Evolutionary conservation across 129 eudicot species (phyloP).

Genomic region (Helichrysum umbraculigerum): DNA sequence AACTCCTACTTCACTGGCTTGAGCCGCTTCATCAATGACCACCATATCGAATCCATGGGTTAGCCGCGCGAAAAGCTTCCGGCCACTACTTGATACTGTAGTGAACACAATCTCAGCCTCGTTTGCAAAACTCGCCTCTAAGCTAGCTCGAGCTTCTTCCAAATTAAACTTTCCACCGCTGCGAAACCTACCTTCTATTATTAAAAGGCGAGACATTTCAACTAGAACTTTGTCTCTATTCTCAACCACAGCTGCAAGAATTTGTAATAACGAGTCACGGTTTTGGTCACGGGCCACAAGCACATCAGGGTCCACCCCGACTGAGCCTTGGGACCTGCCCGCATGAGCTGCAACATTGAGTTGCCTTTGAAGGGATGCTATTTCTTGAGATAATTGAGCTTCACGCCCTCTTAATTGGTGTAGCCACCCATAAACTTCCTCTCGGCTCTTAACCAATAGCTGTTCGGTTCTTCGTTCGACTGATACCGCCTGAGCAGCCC

Average conservation of each 20-base stretch:
- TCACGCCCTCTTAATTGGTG: constrained; percentile 76
- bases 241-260: constrained; percentile 92
- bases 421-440: constrained; percentile 78
- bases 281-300: constrained; percentile 93
- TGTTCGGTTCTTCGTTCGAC: constrained; percentile 95
- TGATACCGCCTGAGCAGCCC: constrained; percentile 98
- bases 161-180: constrained; percentile 57
- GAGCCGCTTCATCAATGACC: constrained; percentile 99
- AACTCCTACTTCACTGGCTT: constrained; percentile 95
- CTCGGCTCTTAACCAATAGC: constrained; percentile 68
- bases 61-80: constrained; percentile 84
- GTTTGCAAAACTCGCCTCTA: constrained; percentile 97
- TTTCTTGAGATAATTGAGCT: constrained; percentile 74
- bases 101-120: constrained; percentile 98
- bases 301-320: constrained; percentile 95
- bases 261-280: constrained; percentile 76
- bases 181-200: constrained; percentile 67
- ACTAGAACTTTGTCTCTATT: constrained; percentile 79
- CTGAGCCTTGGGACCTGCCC: constrained; percentile 91
- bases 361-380: constrained; percentile 66
- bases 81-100: constrained; percentile 92
- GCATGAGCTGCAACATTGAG: constrained; percentile 70
- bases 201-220: constrained; percentile 82
- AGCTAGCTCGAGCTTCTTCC: constrained; percentile 94
- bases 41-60: constrained; percentile 99